Conservation (phyloP, 345 rosid genomes). For the Alliaria petiolata region DNA sequence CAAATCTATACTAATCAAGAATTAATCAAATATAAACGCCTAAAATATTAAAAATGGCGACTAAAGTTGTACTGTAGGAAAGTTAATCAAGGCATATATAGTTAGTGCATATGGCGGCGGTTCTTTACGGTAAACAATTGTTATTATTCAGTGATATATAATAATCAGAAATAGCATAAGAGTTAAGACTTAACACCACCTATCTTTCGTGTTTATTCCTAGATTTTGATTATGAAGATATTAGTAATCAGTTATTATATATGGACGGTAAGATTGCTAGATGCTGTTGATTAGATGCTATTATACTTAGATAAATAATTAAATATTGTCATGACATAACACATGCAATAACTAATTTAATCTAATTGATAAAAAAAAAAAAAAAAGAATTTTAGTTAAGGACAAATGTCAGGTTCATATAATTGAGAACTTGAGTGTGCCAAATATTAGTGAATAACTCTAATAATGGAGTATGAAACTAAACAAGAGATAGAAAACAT, state of each 20-base stretch:
- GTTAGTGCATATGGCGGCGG: constrained; percentile 33
- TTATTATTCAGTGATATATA: constrained; percentile 1
- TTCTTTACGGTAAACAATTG: constrained; percentile 1
- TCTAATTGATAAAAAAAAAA: background rate
- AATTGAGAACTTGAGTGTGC: constrained; percentile 14
- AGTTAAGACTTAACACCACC: background rate
- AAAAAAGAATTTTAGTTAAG: background rate
- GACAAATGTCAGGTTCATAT: constrained; percentile 18
- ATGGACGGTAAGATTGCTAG: background rate
- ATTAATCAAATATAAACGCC: background rate
- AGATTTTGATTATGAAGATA: background rate
- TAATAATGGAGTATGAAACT: background rate
- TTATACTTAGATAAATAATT: background rate
- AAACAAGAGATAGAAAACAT: background rate
- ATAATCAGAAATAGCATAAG: background rate
- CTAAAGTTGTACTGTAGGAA: background rate
- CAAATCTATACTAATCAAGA: background rate
- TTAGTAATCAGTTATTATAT: background rate
- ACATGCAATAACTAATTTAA: background rate
- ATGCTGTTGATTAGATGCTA: constrained; percentile 10
- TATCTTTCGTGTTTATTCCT: background rate
- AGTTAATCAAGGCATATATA: constrained; percentile 5
- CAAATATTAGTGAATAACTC: background rate
- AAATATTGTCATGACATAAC: background rate
- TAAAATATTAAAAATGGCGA: background rate